Conservation (phyloP, 1,139 yeast species). For the Casaregolazyma lundiana region DNA sequence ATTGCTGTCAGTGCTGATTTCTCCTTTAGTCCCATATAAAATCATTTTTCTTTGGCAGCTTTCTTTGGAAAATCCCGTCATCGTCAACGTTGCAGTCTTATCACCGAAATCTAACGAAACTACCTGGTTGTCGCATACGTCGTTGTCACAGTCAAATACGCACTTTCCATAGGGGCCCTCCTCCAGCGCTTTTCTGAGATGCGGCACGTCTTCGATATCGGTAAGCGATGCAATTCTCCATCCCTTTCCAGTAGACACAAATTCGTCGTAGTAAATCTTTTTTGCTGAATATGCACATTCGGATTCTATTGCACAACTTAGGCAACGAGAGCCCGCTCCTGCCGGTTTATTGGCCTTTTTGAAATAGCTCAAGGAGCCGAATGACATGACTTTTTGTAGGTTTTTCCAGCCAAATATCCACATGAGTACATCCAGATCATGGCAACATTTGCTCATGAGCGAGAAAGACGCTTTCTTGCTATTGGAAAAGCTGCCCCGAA, state of each 20-base stretch:
- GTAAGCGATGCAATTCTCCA: constrained; percentile 20
- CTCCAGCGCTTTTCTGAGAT: constrained; percentile 21
- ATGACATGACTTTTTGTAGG: constrained; percentile 23
- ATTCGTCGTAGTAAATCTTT: constrained; percentile 23
- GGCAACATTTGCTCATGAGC: constrained; percentile 31
- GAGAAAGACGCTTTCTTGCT: constrained; percentile 23
- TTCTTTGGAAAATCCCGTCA: constrained; percentile 27
- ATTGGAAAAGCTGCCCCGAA: constrained; percentile 30
- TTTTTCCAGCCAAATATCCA: constrained; percentile 26
- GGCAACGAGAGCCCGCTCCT: constrained; percentile 22
- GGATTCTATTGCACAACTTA: constrained; percentile 22
- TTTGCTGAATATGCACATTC: constrained; percentile 27
- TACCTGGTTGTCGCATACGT: constrained; percentile 28
- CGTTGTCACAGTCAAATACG: constrained; percentile 27
- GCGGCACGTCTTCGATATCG: constrained; percentile 26
- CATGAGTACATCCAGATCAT: constrained; percentile 27
- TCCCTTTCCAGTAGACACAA: constrained; percentile 18
- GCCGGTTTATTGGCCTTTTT: constrained; percentile 24
- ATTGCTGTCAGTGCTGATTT: constrained; percentile 24
- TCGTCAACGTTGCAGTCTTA: constrained; percentile 29
- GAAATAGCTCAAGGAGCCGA: constrained; percentile 26
- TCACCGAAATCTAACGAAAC: constrained; percentile 26
- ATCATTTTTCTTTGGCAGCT: constrained; percentile 25
- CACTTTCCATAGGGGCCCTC: constrained; percentile 26
- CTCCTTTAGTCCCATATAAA: constrained; percentile 28